Base-by-base conservation (phyloP, 192 early-diverging fungal genomes). In the Backusella westeae region DNA sequence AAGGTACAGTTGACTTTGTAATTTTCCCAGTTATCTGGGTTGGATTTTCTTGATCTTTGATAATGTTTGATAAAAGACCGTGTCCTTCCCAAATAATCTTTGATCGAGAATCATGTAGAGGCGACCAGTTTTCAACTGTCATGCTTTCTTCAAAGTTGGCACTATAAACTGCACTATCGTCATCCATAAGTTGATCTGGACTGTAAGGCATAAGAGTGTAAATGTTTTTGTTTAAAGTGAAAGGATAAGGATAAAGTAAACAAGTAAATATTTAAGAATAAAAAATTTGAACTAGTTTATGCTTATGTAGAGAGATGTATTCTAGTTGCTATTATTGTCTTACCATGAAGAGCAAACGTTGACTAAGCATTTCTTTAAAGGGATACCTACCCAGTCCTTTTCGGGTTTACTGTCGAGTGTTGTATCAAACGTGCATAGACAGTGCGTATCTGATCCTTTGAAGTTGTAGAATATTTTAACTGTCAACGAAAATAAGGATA, bases 31-130 rank as follows among this genome's bases (percentile, higher is more conserved):
- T 59, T 6, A 77, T 53, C 19, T 44, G 69, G 1, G 67, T 34
- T 17, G 52, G 71, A 68, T 72, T 36, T 23, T 53, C 67, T 32
- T 29, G 21, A 35, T 68, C 42, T 9, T 72, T 68, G 17, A 78
- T 36, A 32, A 78, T 72, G n/a, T 34, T 65, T 21, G 77, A 78
- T 70, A 73, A 65, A 10, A 78, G 44, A 9, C 77, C 77, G 67
- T 78, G 77, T 6, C 77, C 71, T 52, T 78, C 77, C 71, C 77
- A 78, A 39, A 73, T 68, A 19, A 73, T 65, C 44, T 39, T 32
- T 72, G 23, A 32, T 32, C 8, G n/a, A 34, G 39, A 32, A 6
- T 71, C 69, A 14, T 72, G 41, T 26, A 44, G 1, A 34, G 70
- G 42, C 3, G 56, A 63, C 56, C 56, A 63, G 12, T 63, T 63